Evolutionary conservation across 345 rosid genomes (phyloP).

Genomic region (Physaria fendleri): DNA sequence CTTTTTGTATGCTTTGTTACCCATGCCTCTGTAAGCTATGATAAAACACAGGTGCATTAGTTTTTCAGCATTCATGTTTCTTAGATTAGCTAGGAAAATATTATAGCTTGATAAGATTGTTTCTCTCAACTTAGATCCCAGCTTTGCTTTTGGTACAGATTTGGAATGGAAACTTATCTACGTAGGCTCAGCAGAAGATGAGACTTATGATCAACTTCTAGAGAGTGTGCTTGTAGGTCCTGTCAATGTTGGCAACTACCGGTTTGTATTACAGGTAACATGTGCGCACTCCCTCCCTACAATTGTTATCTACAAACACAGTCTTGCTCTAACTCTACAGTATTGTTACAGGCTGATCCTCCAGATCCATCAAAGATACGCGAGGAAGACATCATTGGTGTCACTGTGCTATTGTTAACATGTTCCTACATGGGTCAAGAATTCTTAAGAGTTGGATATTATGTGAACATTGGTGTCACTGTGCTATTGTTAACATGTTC

Average conservation of each 20-base stretch:
- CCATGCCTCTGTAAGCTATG: neutral
- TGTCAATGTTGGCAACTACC: conserved; percentile 79
- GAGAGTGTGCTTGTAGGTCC: conserved; percentile 92
- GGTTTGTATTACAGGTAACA: conserved; percentile 70
- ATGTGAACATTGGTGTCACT: conserved; percentile 92
- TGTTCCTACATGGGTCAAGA: conserved; percentile 91
- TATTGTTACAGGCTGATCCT: conserved; percentile 60
- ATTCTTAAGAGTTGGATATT: conserved; percentile 82
- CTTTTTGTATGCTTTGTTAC: neutral
- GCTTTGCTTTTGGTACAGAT: conserved; percentile 38
- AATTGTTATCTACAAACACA: neutral
- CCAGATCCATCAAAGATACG: conserved; percentile 88
- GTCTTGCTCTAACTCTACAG: neutral
- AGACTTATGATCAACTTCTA: conserved; percentile 67
- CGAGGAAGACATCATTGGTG: conserved; percentile 88
- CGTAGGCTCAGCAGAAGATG: conserved; percentile 92
- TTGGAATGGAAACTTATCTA: conserved; percentile 89
- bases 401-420: conserved; percentile 74
- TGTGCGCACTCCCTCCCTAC: neutral
- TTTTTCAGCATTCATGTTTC: neutral
- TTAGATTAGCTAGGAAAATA: neutral
- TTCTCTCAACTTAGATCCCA: neutral
- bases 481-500: conserved; percentile 84
- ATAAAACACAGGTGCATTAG: neutral
- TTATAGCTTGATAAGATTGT: neutral